Conservation (phyloP, 176 grass and related monocot species). For the Cocos nucifera region DNA sequence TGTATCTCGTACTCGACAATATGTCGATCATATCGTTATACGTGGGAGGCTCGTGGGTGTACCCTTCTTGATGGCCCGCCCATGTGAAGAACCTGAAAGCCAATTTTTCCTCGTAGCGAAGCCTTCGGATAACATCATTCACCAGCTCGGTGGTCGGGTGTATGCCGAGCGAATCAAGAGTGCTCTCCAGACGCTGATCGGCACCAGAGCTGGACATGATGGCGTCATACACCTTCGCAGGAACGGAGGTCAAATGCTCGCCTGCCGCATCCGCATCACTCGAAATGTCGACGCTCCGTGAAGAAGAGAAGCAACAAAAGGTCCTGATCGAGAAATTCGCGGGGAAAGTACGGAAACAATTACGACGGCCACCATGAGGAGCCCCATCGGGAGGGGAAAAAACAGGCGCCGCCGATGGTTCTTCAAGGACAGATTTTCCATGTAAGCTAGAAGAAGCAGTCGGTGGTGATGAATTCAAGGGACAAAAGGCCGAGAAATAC, state of each 20-base stretch:
- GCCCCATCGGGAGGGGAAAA: too few species aligned
- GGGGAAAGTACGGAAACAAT: too few species aligned
- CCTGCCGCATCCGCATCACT: constrained; percentile 10
- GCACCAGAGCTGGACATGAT: constrained; percentile 17
- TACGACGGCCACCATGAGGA: too few species aligned
- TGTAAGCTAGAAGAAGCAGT: too few species aligned
- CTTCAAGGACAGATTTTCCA: too few species aligned
- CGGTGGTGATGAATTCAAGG: too few species aligned
- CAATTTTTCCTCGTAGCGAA: constrained; percentile 84
- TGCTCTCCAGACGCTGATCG: background rate
- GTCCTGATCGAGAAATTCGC: constrained; percentile 1
- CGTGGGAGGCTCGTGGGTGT: constrained; percentile 45
- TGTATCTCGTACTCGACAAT: constrained; percentile 88
- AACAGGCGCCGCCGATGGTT: too few species aligned
- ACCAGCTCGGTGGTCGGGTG: constrained; percentile 54
- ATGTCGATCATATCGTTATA: constrained; percentile 84
- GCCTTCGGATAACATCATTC: constrained; percentile 50
- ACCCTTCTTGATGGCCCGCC: constrained; percentile 43
- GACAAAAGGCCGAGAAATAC: too few species aligned
- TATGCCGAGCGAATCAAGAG: constrained; percentile 33
- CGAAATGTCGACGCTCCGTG: constrained; percentile 4
- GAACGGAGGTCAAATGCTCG: background rate
- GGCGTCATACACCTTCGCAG: constrained; percentile 26
- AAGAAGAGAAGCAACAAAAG: constrained; percentile 11
- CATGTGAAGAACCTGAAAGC: constrained; percentile 82